Evolutionary conservation across 2,329 filamentous ascomycete species (phyloP).

Genomic region (Dendryphion nanum): DNA sequence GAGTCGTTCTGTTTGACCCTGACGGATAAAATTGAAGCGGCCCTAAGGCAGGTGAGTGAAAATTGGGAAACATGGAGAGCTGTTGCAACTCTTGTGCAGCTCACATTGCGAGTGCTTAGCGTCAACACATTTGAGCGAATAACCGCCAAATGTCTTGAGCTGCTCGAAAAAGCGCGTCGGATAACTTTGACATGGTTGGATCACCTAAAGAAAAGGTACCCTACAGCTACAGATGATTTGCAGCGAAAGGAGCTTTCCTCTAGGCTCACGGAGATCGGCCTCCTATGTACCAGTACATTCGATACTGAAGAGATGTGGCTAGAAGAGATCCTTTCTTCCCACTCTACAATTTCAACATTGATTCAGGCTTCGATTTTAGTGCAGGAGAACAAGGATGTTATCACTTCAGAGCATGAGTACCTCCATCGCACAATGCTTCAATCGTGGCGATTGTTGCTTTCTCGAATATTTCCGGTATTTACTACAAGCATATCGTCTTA

Average conservation of each 20-base stretch:
- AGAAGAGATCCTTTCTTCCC: conserved; percentile 20
- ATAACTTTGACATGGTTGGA: conserved; percentile 44
- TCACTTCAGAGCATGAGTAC: conserved; percentile 1
- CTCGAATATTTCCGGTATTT: conserved; percentile 13
- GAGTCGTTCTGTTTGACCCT: conserved; percentile 28
- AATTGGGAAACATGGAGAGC: conserved; percentile 43
- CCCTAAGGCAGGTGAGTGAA: conserved; percentile 7
- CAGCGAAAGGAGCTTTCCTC: conserved; percentile 32
- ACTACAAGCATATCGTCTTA: not conserved
- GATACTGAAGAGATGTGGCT: conserved; percentile 41
- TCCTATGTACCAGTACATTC: conserved; percentile 48
- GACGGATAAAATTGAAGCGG: conserved; percentile 13
- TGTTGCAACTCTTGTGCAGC: conserved; percentile 39
- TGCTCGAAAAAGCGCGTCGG: conserved; percentile 33
- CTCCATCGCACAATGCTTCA: conserved; percentile 10
- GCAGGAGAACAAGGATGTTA: conserved; percentile 12
- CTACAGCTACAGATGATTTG: conserved; percentile 16
- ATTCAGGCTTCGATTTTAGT: conserved; percentile 21
- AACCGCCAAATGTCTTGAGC: conserved; percentile 21
- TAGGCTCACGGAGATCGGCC: conserved; percentile 40
- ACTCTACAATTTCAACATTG: conserved; percentile 12
- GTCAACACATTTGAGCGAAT: conserved; percentile 10
- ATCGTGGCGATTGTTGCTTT: conserved; percentile 17
- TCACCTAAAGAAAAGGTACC: conserved; percentile 28
- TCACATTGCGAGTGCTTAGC: conserved; percentile 46